Evolutionary conservation across 177 flowering plant genomes (phyloP), one percentile per base, ranked within the genome.

Genomic region (Tripterygium wilfordii): DNA sequence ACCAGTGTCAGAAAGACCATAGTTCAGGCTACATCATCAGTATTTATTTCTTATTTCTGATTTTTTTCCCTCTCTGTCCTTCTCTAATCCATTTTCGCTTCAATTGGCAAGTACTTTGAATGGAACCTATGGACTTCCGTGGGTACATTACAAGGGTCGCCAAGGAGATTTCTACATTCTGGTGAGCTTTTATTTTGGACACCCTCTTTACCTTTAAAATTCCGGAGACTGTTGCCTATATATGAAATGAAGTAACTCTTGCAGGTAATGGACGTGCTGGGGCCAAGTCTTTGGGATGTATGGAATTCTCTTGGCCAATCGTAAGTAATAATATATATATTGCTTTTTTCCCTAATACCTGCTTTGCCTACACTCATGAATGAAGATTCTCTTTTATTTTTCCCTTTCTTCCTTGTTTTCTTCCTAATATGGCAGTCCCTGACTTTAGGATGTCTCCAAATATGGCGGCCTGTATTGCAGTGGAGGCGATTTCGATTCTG

Each of bases 221-320:
- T n/a, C n/a, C n/a, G n/a, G n/a, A n/a, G n/a, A n/a, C n/a, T n/a
- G n/a, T n/a, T n/a, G n/a, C n/a, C n/a, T n/a, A n/a, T n/a, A n/a
- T n/a, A n/a, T n/a, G n/a, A 48, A 41, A 18, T 22, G 36, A 12
- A 27, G 26, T 38, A 36, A 28, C 37, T 58, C 38, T 46, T 61
- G 59, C 78, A 89, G 97, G 88, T 86, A 39, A 86, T 89, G 97
- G 97, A 89, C 64, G 84, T 89, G 64, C 88, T 89, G 43, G 97
- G 97, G 5, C 95, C 95, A 3, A 89, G 94, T 67, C 82, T 89
- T 23, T 89, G 97, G 95, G 97, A 86, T 71, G 85, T 86, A 21
- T 86, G 97, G 97, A 86, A 86, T 52, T 62, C 83, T 17, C 57
- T 76, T 33, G 88, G 92, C 42, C 92, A 86, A 51, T 77, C 90